Evolutionary conservation across 75 land plant genomes (phyloP).

Genomic region (Chamaecyparis obtusa): DNA sequence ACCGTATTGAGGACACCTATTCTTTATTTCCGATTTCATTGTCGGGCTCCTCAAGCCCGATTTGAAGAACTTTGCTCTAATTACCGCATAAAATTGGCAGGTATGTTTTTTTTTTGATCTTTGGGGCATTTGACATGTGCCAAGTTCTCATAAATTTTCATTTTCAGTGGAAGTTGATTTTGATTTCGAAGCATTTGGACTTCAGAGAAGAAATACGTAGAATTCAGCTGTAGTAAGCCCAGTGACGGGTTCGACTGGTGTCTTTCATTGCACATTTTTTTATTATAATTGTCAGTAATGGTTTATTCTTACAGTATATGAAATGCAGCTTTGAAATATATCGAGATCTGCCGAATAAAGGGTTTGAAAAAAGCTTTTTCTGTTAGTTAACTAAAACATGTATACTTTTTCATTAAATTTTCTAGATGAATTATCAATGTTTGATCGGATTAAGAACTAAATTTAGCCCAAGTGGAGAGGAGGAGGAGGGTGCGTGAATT

Average conservation of each 20-base stretch:
- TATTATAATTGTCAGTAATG: neutral
- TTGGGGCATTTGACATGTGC: neutral
- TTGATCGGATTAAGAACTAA: neutral
- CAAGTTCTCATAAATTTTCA: neutral
- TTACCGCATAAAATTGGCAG: neutral
- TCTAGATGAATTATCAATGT: neutral
- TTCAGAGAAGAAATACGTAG: neutral
- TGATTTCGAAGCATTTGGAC: neutral
- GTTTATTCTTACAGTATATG: neutral
- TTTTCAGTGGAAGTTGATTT: neutral
- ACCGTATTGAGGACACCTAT: neutral
- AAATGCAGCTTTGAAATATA: neutral
- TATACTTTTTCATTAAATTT: neutral
- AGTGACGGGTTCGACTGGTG: neutral
- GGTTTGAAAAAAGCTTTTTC: neutral
- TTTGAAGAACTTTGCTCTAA: neutral
- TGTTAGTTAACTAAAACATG: neutral
- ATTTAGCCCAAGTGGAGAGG: neutral
- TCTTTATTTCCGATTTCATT: neutral
- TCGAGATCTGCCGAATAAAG: neutral
- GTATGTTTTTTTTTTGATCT: neutral
- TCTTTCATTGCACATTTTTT: neutral
- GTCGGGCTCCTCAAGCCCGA: neutral
- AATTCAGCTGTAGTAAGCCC: neutral
- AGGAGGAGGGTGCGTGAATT: neutral